Conservation (phyloP, 495 filamentous ascomycete genomes). For the Annulohypoxylon nitens region DNA sequence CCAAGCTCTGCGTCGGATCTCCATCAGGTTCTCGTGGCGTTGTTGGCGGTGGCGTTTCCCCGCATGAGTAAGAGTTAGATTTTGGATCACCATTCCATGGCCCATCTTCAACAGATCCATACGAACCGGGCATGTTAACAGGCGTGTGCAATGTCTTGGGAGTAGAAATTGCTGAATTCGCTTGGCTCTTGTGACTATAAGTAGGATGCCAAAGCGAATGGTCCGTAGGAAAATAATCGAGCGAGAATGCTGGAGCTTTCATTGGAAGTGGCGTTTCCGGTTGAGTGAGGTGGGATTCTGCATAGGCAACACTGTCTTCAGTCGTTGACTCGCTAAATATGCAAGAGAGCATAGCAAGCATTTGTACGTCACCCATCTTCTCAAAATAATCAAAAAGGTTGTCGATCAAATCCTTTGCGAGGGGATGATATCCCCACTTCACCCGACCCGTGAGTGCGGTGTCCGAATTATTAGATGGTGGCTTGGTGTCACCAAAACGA, state of each 20-base stretch:
- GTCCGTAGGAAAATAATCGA: conserved; percentile 76
- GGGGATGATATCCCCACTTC: conserved; percentile 87
- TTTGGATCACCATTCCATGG: conserved; percentile 63
- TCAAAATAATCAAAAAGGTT: conserved; percentile 83
- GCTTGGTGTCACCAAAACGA: conserved; percentile 51
- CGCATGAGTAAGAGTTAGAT: conserved; percentile 68
- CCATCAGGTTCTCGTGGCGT: conserved; percentile 51
- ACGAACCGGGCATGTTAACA: conserved; percentile 70
- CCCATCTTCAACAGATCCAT: conserved; percentile 66
- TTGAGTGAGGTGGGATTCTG: conserved; percentile 59
- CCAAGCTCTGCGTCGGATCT: conserved; percentile 69
- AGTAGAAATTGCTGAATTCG: conserved; percentile 66
- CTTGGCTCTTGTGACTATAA: conserved; percentile 54
- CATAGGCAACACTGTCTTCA: conserved; percentile 62
- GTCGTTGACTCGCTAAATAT: conserved; percentile 77
- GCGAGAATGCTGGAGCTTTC: conserved; percentile 74
- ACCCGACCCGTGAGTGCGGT: conserved; percentile 69
- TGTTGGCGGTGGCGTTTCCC: conserved; percentile 75
- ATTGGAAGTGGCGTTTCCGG: conserved; percentile 71
- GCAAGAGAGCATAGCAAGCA: conserved; percentile 95
- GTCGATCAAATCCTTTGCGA: conserved; percentile 80
- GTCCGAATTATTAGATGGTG: conserved; percentile 14
- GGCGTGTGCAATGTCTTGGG: conserved; percentile 71
- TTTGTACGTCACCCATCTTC: conserved; percentile 83
- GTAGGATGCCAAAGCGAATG: conserved; percentile 66